These are phyloP conservation scores for Tagetes erecta DNA, from an alignment of 129 eudicot genomes.

Conservation along the genomic window DNA sequence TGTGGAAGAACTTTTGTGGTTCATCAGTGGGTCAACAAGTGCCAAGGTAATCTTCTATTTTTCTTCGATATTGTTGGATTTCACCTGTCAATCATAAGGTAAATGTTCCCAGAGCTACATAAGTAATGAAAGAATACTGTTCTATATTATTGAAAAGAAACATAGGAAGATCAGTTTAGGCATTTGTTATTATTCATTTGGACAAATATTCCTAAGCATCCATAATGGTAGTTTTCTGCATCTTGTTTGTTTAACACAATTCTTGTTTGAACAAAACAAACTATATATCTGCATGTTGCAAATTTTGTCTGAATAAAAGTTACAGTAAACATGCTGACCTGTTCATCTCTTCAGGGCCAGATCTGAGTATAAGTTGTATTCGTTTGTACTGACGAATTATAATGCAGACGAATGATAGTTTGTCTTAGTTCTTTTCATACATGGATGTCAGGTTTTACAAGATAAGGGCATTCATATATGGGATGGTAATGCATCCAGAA, in stretches of 20 bases:
- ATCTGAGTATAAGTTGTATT: constrained; percentile 13
- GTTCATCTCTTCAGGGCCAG: background rate
- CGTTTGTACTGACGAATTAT: background rate
- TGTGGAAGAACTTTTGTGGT: constrained; percentile 94
- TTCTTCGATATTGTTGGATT: background rate
- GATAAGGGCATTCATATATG: constrained; percentile 90
- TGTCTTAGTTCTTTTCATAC: background rate
- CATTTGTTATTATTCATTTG: constrained; percentile 11
- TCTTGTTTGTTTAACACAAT: background rate
- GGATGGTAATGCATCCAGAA: constrained; percentile 97
- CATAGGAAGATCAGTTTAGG: constrained; percentile 2
- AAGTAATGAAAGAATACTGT: background rate
- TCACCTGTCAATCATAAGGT: constrained; percentile 14
- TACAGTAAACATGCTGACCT: constrained; percentile 3
- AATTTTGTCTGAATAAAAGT: constrained; percentile 12
- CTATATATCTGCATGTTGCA: background rate
- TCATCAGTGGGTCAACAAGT: constrained; percentile 96
- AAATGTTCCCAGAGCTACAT: constrained; percentile 5
- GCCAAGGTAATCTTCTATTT: constrained; percentile 57
- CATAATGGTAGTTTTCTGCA: background rate
- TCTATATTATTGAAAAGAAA: background rate
- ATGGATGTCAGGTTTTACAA: constrained; percentile 57
- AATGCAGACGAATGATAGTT: background rate
- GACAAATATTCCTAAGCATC: background rate
- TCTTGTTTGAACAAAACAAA: background rate